Base-by-base conservation (phyloP, 257 asterid genomes). In the Solanum pimpinellifolium region DNA sequence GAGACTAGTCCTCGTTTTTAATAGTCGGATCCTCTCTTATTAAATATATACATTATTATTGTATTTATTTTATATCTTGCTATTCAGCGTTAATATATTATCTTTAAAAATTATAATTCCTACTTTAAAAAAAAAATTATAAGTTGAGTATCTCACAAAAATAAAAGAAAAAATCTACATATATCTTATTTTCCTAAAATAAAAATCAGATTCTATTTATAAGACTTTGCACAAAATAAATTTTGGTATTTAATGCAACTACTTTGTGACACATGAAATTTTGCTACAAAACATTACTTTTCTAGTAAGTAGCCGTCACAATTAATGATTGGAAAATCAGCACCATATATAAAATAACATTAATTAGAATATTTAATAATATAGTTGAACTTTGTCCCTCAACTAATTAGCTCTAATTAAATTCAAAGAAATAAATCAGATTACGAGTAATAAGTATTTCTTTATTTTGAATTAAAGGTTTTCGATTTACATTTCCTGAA, bases 401-500 rank as follows among this genome's bases (percentile, higher is more conserved):
- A 27, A 80, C 42, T 4, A 3, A 5, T 29, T 80, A 2, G 37
- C 1, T 25, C 25, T 80, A 80, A 47, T 47, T 80, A 80, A 80
- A 46, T 46, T 80, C 66, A 80, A 80, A 46, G 10, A 80, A 29
- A 5, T 80, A 6, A 80, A 52, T 1, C 2, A 52, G 7, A 5
- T 5, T 37, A 37, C 39, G 4, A 52, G 7, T 52, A 52, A 7
- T 52, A 52, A 16, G 0, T 52, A 52, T 52, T 52, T 6, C 0
- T 52, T 52, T 6, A 52, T 52, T 2, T 9, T 52, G 2, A 52
- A 20, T 16, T 52, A 52, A 52, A 52, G 2, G 0, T 15, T 0
- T 52, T 8, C 1, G 0, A 6, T 52, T 52, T 0, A 9, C 16
- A 0, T 52, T 0, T 3, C 6, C 0, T 16, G 2, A 1, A 6